These are phyloP conservation scores for Tetrapisispora iriomotensis DNA, from an alignment of 805 yeast species.

Conservation along the genomic window DNA sequence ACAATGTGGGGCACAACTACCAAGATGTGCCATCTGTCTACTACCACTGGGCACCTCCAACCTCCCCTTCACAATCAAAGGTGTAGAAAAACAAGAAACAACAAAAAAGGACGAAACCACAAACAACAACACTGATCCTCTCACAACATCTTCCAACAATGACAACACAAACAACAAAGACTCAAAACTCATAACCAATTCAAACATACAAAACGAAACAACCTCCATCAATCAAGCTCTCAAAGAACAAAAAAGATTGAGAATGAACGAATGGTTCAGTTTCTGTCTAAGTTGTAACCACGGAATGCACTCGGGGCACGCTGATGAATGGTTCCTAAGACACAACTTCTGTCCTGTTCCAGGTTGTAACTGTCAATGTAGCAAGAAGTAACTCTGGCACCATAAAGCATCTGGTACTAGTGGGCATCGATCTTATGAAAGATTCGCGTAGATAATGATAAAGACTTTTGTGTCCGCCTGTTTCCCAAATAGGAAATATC, in stretches of 20 bases:
- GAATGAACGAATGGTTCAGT: conserved; percentile 75
- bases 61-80: conserved; percentile 27
- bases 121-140: background rate
- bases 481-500: background rate
- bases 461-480: too few species aligned
- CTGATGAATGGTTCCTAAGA: conserved; percentile 88
- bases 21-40: conserved; percentile 84
- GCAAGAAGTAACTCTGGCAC: conserved; percentile 31
- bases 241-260: conserved; percentile 13
- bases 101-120: background rate
- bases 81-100: conserved; percentile 7
- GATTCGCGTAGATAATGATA: background rate
- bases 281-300: conserved; percentile 88
- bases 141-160: background rate
- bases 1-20: conserved; percentile 78
- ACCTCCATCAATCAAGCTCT: conserved; percentile 2
- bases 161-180: background rate
- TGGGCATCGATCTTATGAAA: background rate
- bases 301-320: conserved; percentile 92
- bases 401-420: background rate
- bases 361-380: conserved; percentile 79
- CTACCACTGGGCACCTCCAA: conserved; percentile 56
- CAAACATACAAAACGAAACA: conserved; percentile 7
- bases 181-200: conserved; percentile 1
- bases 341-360: conserved; percentile 91